A percentile compares a stretch with the other conserved stretches of the same genome.
These are phyloP conservation scores for Forsythia viridissima DNA, from an alignment of 257 asterid species.

Conservation along the genomic window DNA sequence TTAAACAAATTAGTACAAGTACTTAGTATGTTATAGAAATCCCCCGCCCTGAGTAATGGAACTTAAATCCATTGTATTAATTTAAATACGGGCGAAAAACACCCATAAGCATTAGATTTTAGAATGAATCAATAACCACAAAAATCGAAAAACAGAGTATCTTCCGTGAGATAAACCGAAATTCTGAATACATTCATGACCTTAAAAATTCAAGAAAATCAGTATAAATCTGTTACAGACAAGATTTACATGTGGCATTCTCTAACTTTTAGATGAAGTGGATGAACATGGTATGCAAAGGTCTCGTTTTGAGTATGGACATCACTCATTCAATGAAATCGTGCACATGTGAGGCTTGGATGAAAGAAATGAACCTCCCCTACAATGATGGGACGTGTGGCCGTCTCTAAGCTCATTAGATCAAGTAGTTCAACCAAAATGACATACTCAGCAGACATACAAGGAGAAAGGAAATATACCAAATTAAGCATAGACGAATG, in stretches of 20 bases:
- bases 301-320: neutral
- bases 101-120: neutral
- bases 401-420: neutral
- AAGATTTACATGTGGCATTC: neutral
- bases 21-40: neutral
- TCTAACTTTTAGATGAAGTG: neutral
- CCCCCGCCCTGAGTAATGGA: neutral
- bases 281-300: neutral
- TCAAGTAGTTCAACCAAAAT: neutral
- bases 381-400: neutral
- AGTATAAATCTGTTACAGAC: neutral
- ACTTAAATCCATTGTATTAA: neutral
- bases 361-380: neutral
- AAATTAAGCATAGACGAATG: slow-evolving; percentile 32
- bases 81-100: neutral
- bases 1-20: neutral
- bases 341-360: neutral
- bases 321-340: neutral
- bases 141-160: neutral
- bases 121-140: neutral
- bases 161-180: neutral
- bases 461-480: slow-evolving; percentile 1
- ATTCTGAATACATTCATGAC: neutral
- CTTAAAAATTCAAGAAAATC: neutral
- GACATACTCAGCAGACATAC: neutral